Conservation (phyloP, 2,329 filamentous ascomycete species). For the Fusarium scirpi region DNA sequence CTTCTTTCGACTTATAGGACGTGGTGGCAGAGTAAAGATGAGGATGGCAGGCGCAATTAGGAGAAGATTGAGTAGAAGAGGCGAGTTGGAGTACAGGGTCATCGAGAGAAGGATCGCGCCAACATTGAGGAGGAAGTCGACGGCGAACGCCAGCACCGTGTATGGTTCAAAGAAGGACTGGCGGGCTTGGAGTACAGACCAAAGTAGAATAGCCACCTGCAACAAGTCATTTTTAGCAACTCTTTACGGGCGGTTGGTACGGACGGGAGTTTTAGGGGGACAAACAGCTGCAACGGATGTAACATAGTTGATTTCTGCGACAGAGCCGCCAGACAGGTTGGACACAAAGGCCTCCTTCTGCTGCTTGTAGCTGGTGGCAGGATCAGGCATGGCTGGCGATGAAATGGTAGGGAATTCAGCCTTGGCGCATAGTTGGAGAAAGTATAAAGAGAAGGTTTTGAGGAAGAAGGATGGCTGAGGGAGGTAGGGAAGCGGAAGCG, state of each 20-base stretch:
- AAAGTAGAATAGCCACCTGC: constrained; percentile 84
- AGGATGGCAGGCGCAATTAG: constrained; percentile 78
- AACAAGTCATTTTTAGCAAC: constrained; percentile 29
- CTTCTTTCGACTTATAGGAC: constrained; percentile 53
- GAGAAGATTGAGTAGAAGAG: constrained; percentile 79
- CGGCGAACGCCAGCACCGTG: constrained; percentile 72
- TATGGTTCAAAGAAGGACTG: constrained; percentile 87
- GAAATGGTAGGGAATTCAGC: constrained; percentile 1
- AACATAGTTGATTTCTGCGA: constrained; percentile 88
- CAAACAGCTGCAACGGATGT: constrained; percentile 85
- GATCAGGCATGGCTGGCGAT: constrained; percentile 52
- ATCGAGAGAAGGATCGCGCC: constrained; percentile 84
- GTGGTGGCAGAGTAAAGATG: constrained; percentile 66
- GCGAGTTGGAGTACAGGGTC: constrained; percentile 83
- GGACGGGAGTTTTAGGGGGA: constrained; percentile 2
- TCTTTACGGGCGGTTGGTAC: neutral
- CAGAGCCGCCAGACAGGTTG: constrained; percentile 83
- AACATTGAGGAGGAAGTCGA: constrained; percentile 91
- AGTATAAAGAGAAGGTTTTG: neutral
- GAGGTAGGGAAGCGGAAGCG: constrained; percentile 33
- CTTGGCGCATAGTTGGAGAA: constrained; percentile 30
- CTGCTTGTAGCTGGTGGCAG: constrained; percentile 80
- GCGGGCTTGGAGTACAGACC: constrained; percentile 88
- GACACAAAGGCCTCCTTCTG: constrained; percentile 97
- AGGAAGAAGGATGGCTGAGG: constrained; percentile 10